Base-by-base conservation (phyloP, 2,329 filamentous ascomycete species). In the Cercospora berteroae region DNA sequence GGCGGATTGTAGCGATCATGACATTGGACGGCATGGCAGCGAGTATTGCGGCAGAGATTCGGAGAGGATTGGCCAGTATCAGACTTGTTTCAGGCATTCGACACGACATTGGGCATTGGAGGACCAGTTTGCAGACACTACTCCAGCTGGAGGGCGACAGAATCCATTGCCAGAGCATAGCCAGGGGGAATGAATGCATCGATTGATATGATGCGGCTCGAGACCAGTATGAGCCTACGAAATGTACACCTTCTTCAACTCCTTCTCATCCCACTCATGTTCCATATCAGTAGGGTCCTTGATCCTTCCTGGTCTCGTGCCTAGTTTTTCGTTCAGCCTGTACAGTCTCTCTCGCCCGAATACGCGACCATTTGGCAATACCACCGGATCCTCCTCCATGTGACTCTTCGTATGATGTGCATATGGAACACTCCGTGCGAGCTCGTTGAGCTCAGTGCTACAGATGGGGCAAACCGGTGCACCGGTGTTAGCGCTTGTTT, bases 351-450 rank as follows among this genome's bases (percentile, higher is more conserved):
- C 87, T 66, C 88, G 86, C 20, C 94, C 92, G 77, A 97, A 97
- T 9, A 96, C 90, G 62, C 92, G 86, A 1, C 91, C 90, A 78
- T 96, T 97, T 25, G 95, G 95, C 65, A 99, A 81, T 52, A 98
- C 86, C 20, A 96, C 86, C 0, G 95, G 86, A 76, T 98, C 94
- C 56, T 88, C 88, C 77, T 97, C 94, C 31, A 98, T 92, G 69
- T 93, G 91, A 77, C 93, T 97, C 83, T 96, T 96, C 31, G 91
- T 94, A 79, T 99, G 95, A 76, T 97, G 91, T 2, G 95, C 95
- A 75, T 98, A 98, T 0, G 95, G 95, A 55, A 99, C 91, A 73
- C 90, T 89, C 61, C 90, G 85, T 1, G 95, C 94, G 36, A 99
- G 86, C 75, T 94, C 91, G 78, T 98, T 98, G 65, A 99, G 87